A percentile compares a stretch with the other conserved stretches of the same genome.
phyloP scores from a whole-genome alignment of 306 rosid genomes.

The Clitoria ternatea region DNA sequence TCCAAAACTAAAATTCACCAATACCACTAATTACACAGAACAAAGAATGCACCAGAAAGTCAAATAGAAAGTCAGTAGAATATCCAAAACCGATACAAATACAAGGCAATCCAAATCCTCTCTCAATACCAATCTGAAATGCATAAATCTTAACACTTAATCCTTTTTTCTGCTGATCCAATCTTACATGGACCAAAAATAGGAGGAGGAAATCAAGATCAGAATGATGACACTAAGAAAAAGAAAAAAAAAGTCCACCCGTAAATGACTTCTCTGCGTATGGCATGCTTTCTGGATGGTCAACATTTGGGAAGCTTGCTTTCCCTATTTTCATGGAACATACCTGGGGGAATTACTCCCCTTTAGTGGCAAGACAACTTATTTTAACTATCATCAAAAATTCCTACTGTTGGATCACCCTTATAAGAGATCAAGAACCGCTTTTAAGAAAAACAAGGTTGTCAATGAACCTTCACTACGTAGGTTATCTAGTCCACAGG shows the following conservation, averaged over 20 bases:
- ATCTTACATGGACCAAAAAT: neutral
- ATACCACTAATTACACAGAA: neutral
- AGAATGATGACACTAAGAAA: too few species aligned
- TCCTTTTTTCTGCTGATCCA: constrained; percentile 11
- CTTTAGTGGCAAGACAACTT: too few species aligned
- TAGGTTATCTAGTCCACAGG: too few species aligned
- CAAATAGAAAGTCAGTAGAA: neutral
- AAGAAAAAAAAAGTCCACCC: constrained; percentile 8
- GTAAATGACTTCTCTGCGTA: neutral
- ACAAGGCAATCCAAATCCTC: neutral
- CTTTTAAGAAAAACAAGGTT: too few species aligned
- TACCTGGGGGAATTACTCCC: too few species aligned
- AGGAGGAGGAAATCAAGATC: constrained; percentile 14
- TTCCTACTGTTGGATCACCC: too few species aligned
- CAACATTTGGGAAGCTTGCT: too few species aligned
- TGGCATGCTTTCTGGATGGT: too few species aligned
- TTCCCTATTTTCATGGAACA: too few species aligned
- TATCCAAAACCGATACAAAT: neutral
- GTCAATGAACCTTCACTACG: too few species aligned
- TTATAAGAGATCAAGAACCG: too few species aligned
- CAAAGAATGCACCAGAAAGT: neutral
- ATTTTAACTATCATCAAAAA: too few species aligned
- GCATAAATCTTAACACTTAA: constrained; percentile 11
- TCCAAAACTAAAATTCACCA: constrained; percentile 23
- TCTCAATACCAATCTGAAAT: constrained; percentile 9